A percentile compares a stretch with the other conserved stretches of the same genome.
phyloP scores from a whole-genome alignment of 2,329 filamentous ascomycete genomes.

The Trichoderma sp. region DNA sequence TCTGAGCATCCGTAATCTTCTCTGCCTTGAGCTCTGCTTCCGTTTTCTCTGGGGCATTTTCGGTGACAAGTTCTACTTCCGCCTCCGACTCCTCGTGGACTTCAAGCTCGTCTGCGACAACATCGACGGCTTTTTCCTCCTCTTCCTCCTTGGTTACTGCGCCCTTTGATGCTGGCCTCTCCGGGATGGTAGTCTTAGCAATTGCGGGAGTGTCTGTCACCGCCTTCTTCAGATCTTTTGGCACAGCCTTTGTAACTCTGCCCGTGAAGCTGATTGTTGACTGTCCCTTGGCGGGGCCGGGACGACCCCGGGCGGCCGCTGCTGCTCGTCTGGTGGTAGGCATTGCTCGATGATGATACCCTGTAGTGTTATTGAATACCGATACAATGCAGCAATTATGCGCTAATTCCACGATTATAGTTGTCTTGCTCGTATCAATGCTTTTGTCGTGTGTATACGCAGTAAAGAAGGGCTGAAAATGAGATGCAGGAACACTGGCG shows the following conservation, averaged over 20 bases:
- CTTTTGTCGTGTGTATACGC: not conserved
- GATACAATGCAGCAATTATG: not conserved
- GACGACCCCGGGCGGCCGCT: slow-evolving; percentile 36
- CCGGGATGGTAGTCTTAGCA: slow-evolving; percentile 34
- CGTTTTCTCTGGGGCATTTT: slow-evolving; percentile 41
- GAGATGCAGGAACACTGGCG: not conserved
- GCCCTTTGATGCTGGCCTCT: slow-evolving; percentile 24
- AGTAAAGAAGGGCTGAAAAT: not conserved
- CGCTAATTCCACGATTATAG: not conserved
- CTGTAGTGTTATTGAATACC: not conserved
- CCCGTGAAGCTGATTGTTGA: slow-evolving; percentile 58
- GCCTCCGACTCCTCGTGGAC: slow-evolving; percentile 22
- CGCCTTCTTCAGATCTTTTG: slow-evolving; percentile 48
- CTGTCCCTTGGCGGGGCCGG: slow-evolving; percentile 45
- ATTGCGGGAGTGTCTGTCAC: slow-evolving; percentile 34
- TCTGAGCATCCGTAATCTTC: slow-evolving; percentile 63
- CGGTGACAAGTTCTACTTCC: slow-evolving; percentile 27
- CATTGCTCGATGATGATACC: slow-evolving; percentile 36
- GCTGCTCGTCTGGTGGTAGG: slow-evolving; percentile 50
- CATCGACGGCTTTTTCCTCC: slow-evolving; percentile 9
- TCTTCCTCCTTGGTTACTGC: slow-evolving; percentile 17
- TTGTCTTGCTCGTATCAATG: not conserved
- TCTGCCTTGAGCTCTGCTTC: slow-evolving; percentile 58
- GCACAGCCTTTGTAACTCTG: slow-evolving; percentile 53
- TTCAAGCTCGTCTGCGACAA: slow-evolving; percentile 22